Conservation (phyloP, 495 filamentous ascomycete species). For the Poronia punctata region DNA sequence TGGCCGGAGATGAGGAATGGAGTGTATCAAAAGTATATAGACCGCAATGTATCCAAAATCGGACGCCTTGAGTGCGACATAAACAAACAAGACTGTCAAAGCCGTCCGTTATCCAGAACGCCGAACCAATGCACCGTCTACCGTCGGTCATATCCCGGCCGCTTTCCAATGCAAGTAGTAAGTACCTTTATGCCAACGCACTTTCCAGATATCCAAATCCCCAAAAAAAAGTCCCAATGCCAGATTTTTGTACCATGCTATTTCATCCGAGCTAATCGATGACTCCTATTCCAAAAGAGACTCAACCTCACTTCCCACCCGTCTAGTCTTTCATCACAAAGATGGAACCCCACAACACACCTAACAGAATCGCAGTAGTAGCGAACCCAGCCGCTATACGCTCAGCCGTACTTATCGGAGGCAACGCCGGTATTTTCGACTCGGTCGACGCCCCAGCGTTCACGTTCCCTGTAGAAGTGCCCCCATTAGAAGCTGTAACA, state of each 20-base stretch:
- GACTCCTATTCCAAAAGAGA: too few relatives aligned
- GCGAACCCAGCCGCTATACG: conserved; percentile 58
- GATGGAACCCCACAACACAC: conserved; percentile 42
- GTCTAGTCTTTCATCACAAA: conserved; percentile 35
- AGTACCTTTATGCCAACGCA: neutral
- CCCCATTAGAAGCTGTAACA: conserved; percentile 51
- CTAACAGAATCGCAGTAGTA: conserved; percentile 50
- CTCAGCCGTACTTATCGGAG: conserved; percentile 49
- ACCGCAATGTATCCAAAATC: too few relatives aligned
- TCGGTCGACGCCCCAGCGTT: conserved; percentile 41
- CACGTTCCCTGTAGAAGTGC: conserved; percentile 58
- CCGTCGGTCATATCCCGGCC: neutral
- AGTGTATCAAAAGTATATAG: too few relatives aligned
- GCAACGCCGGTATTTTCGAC: conserved; percentile 16
- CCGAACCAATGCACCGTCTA: conserved; percentile 4
- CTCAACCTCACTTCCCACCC: neutral
- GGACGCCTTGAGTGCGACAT: too few relatives aligned
- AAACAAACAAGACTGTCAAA: too few relatives aligned
- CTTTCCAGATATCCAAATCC: neutral
- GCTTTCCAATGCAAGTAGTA: neutral
- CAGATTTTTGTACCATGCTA: too few relatives aligned
- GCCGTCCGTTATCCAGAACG: neutral
- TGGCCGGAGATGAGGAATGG: too few relatives aligned
- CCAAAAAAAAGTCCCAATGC: neutral
- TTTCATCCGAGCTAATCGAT: too few relatives aligned